Percentiles rank a stretch among this genome's conserved stretches.
Conservation (phyloP, 2,329 filamentous ascomycete genomes). For the Talaromyces funiculosus region DNA sequence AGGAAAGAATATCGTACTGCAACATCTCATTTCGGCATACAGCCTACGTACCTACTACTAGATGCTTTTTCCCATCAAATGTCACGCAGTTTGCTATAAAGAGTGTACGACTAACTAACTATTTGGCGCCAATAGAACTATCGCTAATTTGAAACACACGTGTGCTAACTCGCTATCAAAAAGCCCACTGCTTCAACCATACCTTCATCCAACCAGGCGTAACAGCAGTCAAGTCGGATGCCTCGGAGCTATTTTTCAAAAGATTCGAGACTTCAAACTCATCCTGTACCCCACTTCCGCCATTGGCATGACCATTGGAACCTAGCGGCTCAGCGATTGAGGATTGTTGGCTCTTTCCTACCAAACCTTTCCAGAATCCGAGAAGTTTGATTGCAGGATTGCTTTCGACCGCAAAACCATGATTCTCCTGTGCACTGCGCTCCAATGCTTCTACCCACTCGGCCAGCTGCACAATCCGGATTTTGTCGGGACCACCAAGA, state of each 20-base stretch:
- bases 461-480: neutral
- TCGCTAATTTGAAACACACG: neutral
- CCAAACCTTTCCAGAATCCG: conserved; percentile 4
- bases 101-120: too few relatives aligned
- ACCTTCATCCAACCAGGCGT: conserved; percentile 12
- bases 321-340: neutral
- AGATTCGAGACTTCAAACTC: conserved; percentile 9
- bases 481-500: conserved; percentile 6
- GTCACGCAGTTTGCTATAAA: too few relatives aligned
- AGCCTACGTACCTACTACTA: neutral
- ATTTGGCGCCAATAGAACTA: neutral
- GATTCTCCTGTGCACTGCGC: conserved; percentile 4
- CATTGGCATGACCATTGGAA: neutral
- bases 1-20: neutral
- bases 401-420: conserved; percentile 9
- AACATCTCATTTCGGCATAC: neutral
- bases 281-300: neutral
- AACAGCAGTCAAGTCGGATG: conserved; percentile 2
- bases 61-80: too few relatives aligned
- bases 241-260: conserved; percentile 12
- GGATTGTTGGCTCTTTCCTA: neutral
- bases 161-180: neutral
- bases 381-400: conserved; percentile 14
- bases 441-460: conserved; percentile 13
- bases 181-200: conserved; percentile 15